Conservation (phyloP, 129 eudicot species). For the Artemisia argyi region DNA sequence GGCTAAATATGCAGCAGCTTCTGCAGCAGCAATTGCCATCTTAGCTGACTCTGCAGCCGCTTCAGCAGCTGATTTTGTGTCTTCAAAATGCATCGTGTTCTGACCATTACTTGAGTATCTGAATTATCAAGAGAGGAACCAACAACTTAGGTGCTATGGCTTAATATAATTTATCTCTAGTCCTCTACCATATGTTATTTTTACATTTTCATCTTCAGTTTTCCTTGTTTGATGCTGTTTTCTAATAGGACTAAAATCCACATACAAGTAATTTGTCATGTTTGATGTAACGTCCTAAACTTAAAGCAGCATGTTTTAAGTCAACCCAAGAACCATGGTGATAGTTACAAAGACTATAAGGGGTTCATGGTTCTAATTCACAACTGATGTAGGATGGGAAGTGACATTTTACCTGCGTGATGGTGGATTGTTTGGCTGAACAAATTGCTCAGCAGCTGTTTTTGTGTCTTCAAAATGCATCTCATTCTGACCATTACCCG, state of each 20-base stretch:
- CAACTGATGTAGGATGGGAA: too few relatives aligned
- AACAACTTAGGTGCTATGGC: not conserved
- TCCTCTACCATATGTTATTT: not conserved
- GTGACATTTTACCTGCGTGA: too few relatives aligned
- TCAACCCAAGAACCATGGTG: too few relatives aligned
- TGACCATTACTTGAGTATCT: constrained; percentile 49
- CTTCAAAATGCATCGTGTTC: constrained; percentile 43
- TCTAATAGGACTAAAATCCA: not conserved
- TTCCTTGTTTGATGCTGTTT: not conserved
- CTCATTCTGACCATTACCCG: constrained; percentile 15
- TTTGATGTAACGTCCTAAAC: too few relatives aligned
- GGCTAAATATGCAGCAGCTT: constrained; percentile 81
- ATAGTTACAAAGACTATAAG: too few relatives aligned
- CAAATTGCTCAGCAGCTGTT: too few relatives aligned
- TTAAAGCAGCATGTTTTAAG: too few relatives aligned
- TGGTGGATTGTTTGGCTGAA: too few relatives aligned
- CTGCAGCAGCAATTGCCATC: constrained; percentile 90
- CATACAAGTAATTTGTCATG: not conserved
- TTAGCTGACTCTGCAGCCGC: constrained; percentile 94
- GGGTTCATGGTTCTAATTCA: too few relatives aligned
- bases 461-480: too few relatives aligned
- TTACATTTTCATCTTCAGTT: not conserved
- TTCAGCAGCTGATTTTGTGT: constrained; percentile 91
- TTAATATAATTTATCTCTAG: not conserved
- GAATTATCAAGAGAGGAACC: not conserved